phyloP scores from a whole-genome alignment of 2,329 filamentous ascomycete genomes.

The Hypoxylon sp. region DNA sequence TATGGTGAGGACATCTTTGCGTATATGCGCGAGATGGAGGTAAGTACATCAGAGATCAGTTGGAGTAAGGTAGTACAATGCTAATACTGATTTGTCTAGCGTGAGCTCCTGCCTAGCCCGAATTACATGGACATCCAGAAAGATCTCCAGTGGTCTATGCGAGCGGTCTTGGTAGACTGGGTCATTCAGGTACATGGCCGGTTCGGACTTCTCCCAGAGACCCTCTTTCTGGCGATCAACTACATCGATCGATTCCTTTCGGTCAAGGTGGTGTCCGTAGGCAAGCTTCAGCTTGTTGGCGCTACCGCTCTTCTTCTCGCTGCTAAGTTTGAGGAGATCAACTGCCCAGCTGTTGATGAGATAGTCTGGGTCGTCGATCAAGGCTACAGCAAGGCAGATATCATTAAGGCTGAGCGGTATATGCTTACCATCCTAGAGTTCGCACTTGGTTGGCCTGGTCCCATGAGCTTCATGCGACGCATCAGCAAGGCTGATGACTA shows the following conservation, averaged over 20 bases:
- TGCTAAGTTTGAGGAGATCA: constrained; percentile 98
- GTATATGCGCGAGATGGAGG: constrained; percentile 91
- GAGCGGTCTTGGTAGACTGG: constrained; percentile 97
- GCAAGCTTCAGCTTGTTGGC: constrained; percentile 94
- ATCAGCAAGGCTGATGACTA: constrained; percentile 99
- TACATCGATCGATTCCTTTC: constrained; percentile 97
- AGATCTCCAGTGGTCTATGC: constrained; percentile 99
- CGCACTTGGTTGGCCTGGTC: constrained; percentile 96
- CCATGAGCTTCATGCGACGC: constrained; percentile 95
- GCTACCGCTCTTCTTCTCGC: constrained; percentile 96
- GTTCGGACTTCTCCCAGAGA: constrained; percentile 91
- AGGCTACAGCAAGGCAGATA: constrained; percentile 88
- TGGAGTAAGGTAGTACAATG: constrained; percentile 3
- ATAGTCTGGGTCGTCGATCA: constrained; percentile 99
- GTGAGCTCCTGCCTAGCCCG: constrained; percentile 82
- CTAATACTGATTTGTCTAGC: constrained; percentile 55
- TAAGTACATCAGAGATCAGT: constrained; percentile 52
- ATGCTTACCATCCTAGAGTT: constrained; percentile 98
- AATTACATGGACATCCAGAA: constrained; percentile 97
- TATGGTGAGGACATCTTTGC: constrained; percentile 95
- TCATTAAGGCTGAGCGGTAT: constrained; percentile 95
- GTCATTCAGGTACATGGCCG: constrained; percentile 94
- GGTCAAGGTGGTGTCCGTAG: constrained; percentile 91
- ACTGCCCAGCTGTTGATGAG: constrained; percentile 92
- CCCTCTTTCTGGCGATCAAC: constrained; percentile 92